Evolutionary conservation across 148 eudicot species (phyloP).

Genomic region (Heliamphora exappendiculata): DNA sequence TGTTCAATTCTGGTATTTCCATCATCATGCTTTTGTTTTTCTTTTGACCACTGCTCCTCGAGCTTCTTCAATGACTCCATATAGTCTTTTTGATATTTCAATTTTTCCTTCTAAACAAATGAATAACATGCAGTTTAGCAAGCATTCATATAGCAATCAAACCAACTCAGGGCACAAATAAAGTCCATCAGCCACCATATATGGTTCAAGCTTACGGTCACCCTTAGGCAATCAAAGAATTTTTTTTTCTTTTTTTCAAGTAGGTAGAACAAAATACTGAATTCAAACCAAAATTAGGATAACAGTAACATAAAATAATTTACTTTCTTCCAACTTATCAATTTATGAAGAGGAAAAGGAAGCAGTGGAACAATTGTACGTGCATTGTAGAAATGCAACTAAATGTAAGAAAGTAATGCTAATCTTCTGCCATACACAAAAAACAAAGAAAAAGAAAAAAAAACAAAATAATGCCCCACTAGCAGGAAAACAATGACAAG

Average conservation of each 20-base stretch:
- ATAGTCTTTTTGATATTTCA: conserved; percentile 50
- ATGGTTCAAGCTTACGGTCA: not conserved
- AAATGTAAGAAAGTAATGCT: not conserved
- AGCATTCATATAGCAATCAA: conserved; percentile 7
- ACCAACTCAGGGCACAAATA: not conserved
- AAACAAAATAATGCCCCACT: not conserved
- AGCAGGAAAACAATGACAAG: not conserved
- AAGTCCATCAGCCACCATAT: not conserved
- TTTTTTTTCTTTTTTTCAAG: not conserved
- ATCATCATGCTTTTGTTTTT: conserved; percentile 39
- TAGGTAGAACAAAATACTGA: not conserved
- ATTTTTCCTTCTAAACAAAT: conserved; percentile 52
- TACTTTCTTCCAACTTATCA: not conserved
- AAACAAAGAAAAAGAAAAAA: not conserved
- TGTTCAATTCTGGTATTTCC: conserved; percentile 30
- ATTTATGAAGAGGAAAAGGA: not conserved
- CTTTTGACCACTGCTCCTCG: conserved; percentile 53
- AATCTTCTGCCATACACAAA: not conserved
- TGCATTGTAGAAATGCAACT: not conserved
- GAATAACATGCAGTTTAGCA: conserved; percentile 6
- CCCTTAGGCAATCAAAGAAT: not conserved
- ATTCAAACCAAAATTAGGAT: not conserved
- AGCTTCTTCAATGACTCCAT: conserved; percentile 64
- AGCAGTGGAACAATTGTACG: not conserved
- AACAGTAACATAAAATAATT: not conserved